Base-by-base conservation (phyloP, 2,329 filamentous ascomycete species). In the Venturiaceae sp. region DNA sequence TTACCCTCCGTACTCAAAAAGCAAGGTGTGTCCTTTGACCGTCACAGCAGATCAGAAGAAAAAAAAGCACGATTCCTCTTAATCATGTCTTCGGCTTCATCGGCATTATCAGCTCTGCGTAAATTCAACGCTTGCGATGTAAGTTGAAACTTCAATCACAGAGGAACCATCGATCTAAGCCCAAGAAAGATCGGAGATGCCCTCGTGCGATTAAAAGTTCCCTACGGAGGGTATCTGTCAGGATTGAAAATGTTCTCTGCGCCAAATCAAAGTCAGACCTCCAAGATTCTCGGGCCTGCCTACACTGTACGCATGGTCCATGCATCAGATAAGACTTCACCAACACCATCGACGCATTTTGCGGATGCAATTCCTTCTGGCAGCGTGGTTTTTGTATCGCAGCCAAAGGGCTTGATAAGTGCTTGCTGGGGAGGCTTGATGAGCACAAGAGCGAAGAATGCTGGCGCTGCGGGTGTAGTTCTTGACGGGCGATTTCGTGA, bases 351-450 rank as follows among this genome's bases (percentile, higher is more conserved):
- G 3, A 59, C 59, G n/a, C 71, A 73, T 58, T 72, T 71, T 46
- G 71, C 66, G 8, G 72, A 75, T 57, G 60, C 63, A n/a, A 71
- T 71, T 21, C 64, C 66, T 13, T 60, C 65, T 34, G 70, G 63
- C 21, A 66, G 64, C 32, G 67, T 74, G 2, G 67, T 74, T 8
- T 74, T 72, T 60, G 65, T 75, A 3, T 70, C 67, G 0, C 70
- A 72, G 56, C 72, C 72, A 0, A 66, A 66, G 53, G 65, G 63
- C 2, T 55, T 68, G 8, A 65, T 67, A 50, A 69, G 66, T 36
- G 71, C 71, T 5, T 72, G 69, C 58, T 75, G 67, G 65, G 72
- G 72, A 16, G 72, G 72, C 1, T 59, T 75, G 41, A 75, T 75
- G 72, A 69, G 66, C 33, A 69, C 67, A 5, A 62, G 71, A 2